Conservation (phyloP, 2,329 filamentous ascomycete genomes). For the Colletotrichum sp. region DNA sequence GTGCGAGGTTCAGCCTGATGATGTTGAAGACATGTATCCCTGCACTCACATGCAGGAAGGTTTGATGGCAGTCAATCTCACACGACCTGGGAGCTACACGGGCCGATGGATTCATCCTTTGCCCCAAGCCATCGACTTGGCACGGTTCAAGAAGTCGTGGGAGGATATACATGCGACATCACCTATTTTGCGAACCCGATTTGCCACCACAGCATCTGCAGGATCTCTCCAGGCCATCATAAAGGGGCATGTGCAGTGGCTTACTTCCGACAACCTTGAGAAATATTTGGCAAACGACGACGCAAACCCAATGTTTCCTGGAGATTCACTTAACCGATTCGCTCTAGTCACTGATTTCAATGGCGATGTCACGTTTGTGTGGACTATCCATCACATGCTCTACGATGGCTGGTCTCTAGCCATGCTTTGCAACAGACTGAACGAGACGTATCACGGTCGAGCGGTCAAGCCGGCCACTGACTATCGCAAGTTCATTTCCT, state of each 20-base stretch:
- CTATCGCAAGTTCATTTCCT: constrained; percentile 2
- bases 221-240: constrained; percentile 56
- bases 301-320: constrained; percentile 22
- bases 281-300: constrained; percentile 2
- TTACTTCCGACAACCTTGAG: background rate
- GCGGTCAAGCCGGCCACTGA: background rate
- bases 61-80: constrained; percentile 26
- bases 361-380: constrained; percentile 14
- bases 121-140: constrained; percentile 2
- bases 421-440: background rate
- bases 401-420: constrained; percentile 11
- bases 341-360: constrained; percentile 10
- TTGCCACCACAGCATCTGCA: constrained; percentile 10
- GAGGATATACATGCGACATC: constrained; percentile 17
- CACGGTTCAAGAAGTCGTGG: constrained; percentile 23
- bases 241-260: background rate
- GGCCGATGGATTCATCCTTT: constrained; percentile 18
- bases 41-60: constrained; percentile 26
- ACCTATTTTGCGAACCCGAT: constrained; percentile 25
- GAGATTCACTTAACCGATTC: constrained; percentile 23
- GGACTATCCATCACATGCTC: constrained; percentile 22
- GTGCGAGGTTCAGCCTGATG: background rate
- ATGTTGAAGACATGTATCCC: constrained; percentile 24
- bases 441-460: background rate
- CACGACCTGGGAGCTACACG: constrained; percentile 24